phyloP scores from a whole-genome alignment of 495 filamentous ascomycete genomes.

The Lepraria neglecta region DNA sequence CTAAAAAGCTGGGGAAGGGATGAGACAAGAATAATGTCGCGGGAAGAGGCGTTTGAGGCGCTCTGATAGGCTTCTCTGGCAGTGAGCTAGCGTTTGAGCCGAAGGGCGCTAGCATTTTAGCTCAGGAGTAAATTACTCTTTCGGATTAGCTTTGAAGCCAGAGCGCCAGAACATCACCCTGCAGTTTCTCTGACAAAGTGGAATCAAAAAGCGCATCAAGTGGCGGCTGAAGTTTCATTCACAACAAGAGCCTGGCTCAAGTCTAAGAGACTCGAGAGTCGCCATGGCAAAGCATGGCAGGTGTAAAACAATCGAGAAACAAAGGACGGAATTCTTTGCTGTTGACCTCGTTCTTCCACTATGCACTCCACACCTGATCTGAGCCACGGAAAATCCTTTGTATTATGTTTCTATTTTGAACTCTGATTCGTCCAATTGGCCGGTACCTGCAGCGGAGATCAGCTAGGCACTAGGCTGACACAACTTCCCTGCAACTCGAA shows the following conservation, averaged over 20 bases:
- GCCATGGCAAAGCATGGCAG: too few species aligned
- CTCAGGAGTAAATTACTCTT: conserved; percentile 1
- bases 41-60: neutral
- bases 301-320: too few species aligned
- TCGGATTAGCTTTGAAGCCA: neutral
- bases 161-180: conserved; percentile 1
- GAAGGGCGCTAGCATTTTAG: neutral
- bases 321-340: too few species aligned
- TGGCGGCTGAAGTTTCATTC: neutral
- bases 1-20: conserved; percentile 2
- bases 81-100: neutral
- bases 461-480: neutral
- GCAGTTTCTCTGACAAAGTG: conserved; percentile 10
- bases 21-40: neutral
- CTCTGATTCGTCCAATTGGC: too few species aligned
- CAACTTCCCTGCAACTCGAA: conserved; percentile 10
- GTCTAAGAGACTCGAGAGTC: too few species aligned
- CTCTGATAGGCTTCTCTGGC: neutral
- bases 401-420: too few species aligned
- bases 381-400: too few species aligned
- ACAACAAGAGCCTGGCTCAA: neutral
- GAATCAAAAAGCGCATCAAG: neutral
- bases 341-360: too few species aligned
- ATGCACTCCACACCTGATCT: too few species aligned
- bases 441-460: too few species aligned